A percentile compares a stretch with the other conserved stretches of the same genome.
These are phyloP conservation scores for Alternaria brassicicola DNA, from an alignment of 2,329 filamentous ascomycete species.

Conservation along the genomic window DNA sequence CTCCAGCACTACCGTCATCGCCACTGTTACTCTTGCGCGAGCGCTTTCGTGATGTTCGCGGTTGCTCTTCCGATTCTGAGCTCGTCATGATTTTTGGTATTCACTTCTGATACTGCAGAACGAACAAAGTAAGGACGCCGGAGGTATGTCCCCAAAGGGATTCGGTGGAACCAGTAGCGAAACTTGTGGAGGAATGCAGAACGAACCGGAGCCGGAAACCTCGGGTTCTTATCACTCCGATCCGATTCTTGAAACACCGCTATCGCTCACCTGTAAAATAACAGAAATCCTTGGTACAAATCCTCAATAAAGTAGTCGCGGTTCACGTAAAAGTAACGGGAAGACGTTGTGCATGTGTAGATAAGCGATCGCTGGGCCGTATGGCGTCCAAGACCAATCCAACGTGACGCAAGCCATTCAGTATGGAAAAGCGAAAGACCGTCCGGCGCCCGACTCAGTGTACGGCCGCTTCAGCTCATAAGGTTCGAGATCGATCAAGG, in stretches of 20 bases:
- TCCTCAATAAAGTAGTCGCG: not conserved
- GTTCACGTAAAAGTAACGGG: not conserved
- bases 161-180: conserved; percentile 6
- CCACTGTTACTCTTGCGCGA: conserved; percentile 35
- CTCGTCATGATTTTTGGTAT: conserved; percentile 30
- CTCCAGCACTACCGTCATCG: conserved; percentile 32
- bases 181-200: not conserved
- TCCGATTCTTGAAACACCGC: conserved; percentile 1
- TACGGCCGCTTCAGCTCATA: conserved; percentile 5
- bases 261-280: not conserved
- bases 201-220: not conserved
- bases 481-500: conserved; percentile 11
- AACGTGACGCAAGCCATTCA: conserved; percentile 11
- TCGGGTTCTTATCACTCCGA: not conserved
- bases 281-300: not conserved
- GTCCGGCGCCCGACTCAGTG: not conserved
- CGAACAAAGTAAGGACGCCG: not conserved
- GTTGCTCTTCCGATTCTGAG: conserved; percentile 41
- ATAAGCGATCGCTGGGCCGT: not conserved
- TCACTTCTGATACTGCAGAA: not conserved
- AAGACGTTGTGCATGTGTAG: not conserved
- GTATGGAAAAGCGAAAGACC: conserved; percentile 15
- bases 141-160: not conserved
- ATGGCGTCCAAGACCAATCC: not conserved
- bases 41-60: conserved; percentile 41